phyloP scores from a whole-genome alignment of 2,329 filamentous ascomycete genomes.

The Botrytis fabae region DNA sequence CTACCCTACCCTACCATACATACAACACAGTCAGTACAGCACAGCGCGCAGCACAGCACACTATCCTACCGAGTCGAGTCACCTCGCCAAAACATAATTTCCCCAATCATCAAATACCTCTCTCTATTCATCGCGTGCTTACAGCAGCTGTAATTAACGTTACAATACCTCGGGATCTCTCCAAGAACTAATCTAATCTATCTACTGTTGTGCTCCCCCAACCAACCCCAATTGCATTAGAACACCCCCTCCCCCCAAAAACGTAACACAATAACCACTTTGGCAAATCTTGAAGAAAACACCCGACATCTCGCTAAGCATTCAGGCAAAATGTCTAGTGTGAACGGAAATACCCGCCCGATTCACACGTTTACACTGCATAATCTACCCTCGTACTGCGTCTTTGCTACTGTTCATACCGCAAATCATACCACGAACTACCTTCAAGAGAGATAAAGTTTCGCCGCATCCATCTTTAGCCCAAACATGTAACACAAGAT shows the following conservation, averaged over 20 bases:
- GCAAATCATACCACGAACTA: not conserved
- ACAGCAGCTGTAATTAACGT: not conserved
- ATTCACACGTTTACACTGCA: not conserved
- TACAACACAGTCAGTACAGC: not conserved
- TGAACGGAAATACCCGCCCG: not conserved
- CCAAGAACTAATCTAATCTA: not conserved
- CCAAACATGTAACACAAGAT: slow-evolving; percentile 1
- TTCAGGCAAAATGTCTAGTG: slow-evolving; percentile 1
- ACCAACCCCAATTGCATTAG: not conserved
- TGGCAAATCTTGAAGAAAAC: not conserved
- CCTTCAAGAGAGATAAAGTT: not conserved
- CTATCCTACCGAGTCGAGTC: not conserved
- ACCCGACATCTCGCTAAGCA: not conserved
- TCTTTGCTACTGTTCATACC: not conserved
- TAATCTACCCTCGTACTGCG: slow-evolving; percentile 1
- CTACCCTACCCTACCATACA: too few relatives aligned
- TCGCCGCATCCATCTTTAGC: not conserved
- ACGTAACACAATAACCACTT: not conserved
- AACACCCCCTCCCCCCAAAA: not conserved
- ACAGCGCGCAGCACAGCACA: not conserved
- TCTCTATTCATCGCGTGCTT: not conserved
- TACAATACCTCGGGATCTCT: not conserved
- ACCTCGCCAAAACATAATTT: not conserved
- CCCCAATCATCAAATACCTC: not conserved
- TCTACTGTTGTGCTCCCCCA: not conserved